Evolutionary conservation across 202 grass and related monocot genomes (phyloP).

Genomic region (Hordeum pubiflorum): DNA sequence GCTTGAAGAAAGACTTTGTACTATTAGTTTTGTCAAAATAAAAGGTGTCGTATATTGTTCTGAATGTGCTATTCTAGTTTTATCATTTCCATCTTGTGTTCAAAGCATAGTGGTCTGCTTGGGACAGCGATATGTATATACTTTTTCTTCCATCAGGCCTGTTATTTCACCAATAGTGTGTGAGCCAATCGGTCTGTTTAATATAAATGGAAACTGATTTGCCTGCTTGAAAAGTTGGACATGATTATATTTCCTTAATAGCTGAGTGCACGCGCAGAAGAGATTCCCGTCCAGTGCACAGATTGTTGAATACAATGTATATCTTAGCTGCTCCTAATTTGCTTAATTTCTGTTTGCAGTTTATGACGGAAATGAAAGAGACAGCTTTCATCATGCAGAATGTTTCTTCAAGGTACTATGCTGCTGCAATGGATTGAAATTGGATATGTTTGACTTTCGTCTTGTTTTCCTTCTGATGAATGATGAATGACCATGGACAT

Average conservation of each 20-base stretch:
- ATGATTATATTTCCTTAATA: constrained; percentile 14
- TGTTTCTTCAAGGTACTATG: constrained; percentile 70
- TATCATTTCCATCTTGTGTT: background rate
- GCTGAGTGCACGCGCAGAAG: background rate
- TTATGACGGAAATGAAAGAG: constrained; percentile 99
- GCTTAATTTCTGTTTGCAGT: constrained; percentile 51
- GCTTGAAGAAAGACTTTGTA: background rate
- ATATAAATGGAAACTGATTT: background rate
- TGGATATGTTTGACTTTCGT: background rate
- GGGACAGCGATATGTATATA: background rate
- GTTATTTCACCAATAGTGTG: constrained; percentile 2
- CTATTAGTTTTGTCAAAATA: background rate
- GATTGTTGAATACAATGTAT: constrained; percentile 9
- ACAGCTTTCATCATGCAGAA: constrained; percentile 96
- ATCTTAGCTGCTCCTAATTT: constrained; percentile 17
- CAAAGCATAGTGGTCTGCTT: background rate
- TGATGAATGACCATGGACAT: constrained; percentile 18
- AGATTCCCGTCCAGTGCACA: background rate
- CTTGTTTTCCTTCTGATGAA: constrained; percentile 23
- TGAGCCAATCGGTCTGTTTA: background rate
- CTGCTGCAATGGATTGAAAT: background rate
- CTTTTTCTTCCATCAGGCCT: background rate
- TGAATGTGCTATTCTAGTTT: constrained; percentile 6
- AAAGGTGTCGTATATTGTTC: background rate
- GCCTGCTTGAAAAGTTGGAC: background rate